Percentiles rank a stretch among this genome's conserved stretches.
phyloP scores from a whole-genome alignment of 73 alveolate species.

The Paramecium octaurelia region DNA sequence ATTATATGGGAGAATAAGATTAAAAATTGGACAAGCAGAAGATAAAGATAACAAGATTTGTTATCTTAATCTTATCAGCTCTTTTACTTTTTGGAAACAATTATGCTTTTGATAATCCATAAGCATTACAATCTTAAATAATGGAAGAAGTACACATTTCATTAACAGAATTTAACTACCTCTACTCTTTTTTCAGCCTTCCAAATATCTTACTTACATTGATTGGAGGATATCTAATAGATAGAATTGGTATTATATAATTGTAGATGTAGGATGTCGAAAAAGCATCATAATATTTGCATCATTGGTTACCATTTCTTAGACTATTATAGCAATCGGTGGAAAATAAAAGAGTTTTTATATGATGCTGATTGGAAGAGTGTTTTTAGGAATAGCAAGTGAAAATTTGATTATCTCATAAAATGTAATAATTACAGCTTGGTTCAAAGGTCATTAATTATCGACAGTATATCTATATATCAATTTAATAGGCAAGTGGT shows the following conservation, averaged over 20 bases:
- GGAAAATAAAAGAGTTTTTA: background rate
- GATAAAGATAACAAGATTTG: background rate
- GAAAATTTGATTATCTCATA: conserved; percentile 47
- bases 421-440: conserved; percentile 27
- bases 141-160: background rate
- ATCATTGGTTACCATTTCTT: conserved; percentile 18
- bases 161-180: background rate
- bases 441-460: conserved; percentile 67
- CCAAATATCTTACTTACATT: conserved; percentile 6
- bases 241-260: background rate
- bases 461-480: background rate
- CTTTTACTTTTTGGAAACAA: background rate
- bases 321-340: conserved; percentile 51
- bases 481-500: background rate
- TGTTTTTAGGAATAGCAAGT: conserved; percentile 55
- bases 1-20: background rate
- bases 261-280: background rate
- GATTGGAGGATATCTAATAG: background rate
- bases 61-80: background rate
- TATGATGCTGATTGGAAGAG: conserved; percentile 62
- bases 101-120: conserved; percentile 33
- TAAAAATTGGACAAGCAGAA: background rate
- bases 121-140: background rate
- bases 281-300: background rate
- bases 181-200: conserved; percentile 1